Percentiles rank a stretch among this genome's conserved stretches.
These are phyloP conservation scores for Neurospora sp. DNA, from an alignment of 2,329 filamentous ascomycete genomes.

Conservation along the genomic window DNA sequence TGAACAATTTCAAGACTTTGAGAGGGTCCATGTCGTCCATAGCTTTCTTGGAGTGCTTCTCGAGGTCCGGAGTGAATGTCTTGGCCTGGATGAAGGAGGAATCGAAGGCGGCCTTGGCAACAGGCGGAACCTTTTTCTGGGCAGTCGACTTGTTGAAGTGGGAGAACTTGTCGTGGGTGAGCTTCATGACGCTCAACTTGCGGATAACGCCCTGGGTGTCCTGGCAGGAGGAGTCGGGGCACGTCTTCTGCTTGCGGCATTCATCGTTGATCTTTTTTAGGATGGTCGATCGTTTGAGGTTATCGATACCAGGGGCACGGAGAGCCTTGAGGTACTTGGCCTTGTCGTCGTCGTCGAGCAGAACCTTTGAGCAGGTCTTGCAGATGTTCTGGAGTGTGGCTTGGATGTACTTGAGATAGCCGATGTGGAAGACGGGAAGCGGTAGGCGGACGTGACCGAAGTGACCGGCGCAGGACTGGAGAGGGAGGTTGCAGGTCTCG, in stretches of 20 bases:
- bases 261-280: slow-evolving; percentile 83
- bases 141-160: slow-evolving; percentile 83
- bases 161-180: slow-evolving; percentile 87
- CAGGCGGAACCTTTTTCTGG: slow-evolving; percentile 70
- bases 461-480: slow-evolving; percentile 85
- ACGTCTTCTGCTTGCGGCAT: slow-evolving; percentile 77
- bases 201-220: slow-evolving; percentile 84
- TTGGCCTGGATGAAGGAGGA: slow-evolving; percentile 74
- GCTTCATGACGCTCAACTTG: slow-evolving; percentile 85
- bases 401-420: slow-evolving; percentile 89
- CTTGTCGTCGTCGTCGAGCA: slow-evolving; percentile 63
- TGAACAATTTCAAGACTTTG: slow-evolving; percentile 82
- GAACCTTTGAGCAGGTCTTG: slow-evolving; percentile 80
- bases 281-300: slow-evolving; percentile 70
- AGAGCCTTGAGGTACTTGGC: slow-evolving; percentile 70
- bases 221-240: slow-evolving; percentile 57
- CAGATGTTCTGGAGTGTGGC: slow-evolving; percentile 90
- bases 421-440: slow-evolving; percentile 88
- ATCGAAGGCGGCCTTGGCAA: slow-evolving; percentile 76
- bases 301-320: slow-evolving; percentile 74
- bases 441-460: slow-evolving; percentile 90
- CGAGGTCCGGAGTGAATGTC: slow-evolving; percentile 68
- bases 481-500: slow-evolving; percentile 68
- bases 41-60: slow-evolving; percentile 84
- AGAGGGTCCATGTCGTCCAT: slow-evolving; percentile 91